Evolutionary conservation across 2,329 filamentous ascomycete genomes (phyloP), one percentile per base, ranked within the genome.

Genomic region (Aulographum hederae): DNA sequence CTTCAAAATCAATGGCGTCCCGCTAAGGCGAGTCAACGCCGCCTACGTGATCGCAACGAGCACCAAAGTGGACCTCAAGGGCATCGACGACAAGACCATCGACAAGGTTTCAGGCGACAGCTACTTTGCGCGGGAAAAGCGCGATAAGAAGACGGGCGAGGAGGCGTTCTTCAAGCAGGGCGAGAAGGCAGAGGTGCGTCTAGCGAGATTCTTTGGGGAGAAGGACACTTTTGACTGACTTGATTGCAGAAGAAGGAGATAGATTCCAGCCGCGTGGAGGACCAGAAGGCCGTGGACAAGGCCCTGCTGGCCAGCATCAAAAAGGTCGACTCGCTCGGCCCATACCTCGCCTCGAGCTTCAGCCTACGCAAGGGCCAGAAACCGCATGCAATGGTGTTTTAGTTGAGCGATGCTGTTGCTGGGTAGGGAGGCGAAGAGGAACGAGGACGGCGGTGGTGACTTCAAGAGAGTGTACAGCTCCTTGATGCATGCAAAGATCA

Each of bases 351-450:
- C 57, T 81, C 78, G 63, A 82, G 78, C 59, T 98, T 98, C 80
- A 91, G 80, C 75, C 77, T 98, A 65, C 80, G 86, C 68, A 94
- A 85, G 72, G 89, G 89, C 57, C 86, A 98, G 73, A 85, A 86
- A 78, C 89, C 89, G 66, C 89, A 98, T 69, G 81, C 92, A 76
- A 95, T 98, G 89, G 80, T 81, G 67, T 98, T 86, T 75, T 98
- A 94, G 66, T 73, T 50, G 33, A 25, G 21, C 21, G 21, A n/a
- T n/a, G n/a, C n/a, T n/a, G n/a, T n/a, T n/a, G n/a, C n/a, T n/a
- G n/a, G n/a, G n/a, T n/a, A n/a, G n/a, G n/a, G n/a, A n/a, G n/a
- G n/a, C n/a, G n/a, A n/a, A n/a, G n/a, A n/a, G n/a, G n/a, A n/a
- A n/a, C n/a, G n/a, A n/a, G n/a, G n/a, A n/a, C n/a, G n/a, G n/a